Base-by-base conservation (phyloP, 768 basidiomycete species). In the Candolleomyces aberdarensis region DNA sequence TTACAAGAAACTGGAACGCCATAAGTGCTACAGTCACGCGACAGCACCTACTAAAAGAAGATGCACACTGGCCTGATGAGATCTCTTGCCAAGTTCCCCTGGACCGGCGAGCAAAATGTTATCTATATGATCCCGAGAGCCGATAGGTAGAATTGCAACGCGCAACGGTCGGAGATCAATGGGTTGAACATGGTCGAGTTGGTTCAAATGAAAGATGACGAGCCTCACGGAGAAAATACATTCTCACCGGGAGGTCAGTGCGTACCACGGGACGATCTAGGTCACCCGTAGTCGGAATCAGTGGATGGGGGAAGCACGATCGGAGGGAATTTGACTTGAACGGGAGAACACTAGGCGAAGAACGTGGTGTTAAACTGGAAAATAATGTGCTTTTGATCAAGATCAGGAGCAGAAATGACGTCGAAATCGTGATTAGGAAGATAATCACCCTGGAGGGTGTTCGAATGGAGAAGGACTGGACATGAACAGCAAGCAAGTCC, bases 1-100 rank as follows among this genome's bases (percentile, higher is more conserved):
- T 60, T 53, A 44, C 32, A 26, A 14, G 29, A 60, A 57, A 49
- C 17, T 32, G 55, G 55, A 57, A 61, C 55, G 49, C 60, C 54
- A 56, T 57, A 36, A 55, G 54, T 52, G 31, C 60, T 49, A 3
- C 48, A 55, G 60, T 61, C 60, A 61, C 60, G 60, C 60, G 60
- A 56, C 44, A 48, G 22, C 19, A 56, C 41, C 20, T 43, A 15
- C 41, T 31, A 47, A 26, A 36, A 48, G 39, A 47, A 60, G 54
- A 56, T 43, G 41, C 36, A 36, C 36, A 36, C 36, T 36, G 36
- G 36, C 36, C 36, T 36, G 36, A 36, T 36, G 36, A 36, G 36
- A 36, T 36, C 36, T 36, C 36, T 36, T 36, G 36, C 36, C 36
- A 36, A 36, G 36, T 36, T 36, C 36, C 39, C 54, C 36, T 56